Percentiles rank a stretch among this genome's conserved stretches.
These are phyloP conservation scores for Vanilla planifolia DNA, from an alignment of 106 monocot genomes.

Conservation along the genomic window DNA sequence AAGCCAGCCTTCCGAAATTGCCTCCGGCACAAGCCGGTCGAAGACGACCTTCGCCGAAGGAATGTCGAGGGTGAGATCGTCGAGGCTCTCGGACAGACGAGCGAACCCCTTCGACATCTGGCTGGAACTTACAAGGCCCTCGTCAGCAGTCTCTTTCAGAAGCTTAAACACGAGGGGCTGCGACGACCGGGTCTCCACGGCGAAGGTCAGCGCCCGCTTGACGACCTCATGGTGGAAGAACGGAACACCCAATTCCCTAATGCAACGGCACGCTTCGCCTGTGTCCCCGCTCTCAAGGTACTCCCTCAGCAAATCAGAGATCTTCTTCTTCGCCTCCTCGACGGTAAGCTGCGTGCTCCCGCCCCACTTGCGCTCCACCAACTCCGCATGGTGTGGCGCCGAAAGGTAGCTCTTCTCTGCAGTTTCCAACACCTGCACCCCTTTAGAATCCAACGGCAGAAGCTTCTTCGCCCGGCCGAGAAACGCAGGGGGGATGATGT, in stretches of 20 bases:
- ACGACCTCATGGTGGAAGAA: constrained; percentile 99
- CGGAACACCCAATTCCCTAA: constrained; percentile 74
- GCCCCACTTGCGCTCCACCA: constrained; percentile 87
- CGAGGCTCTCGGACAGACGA: constrained; percentile 63
- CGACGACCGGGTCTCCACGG: constrained; percentile 63
- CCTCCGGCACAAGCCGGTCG: constrained; percentile 37
- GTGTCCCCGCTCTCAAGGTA: constrained; percentile 68
- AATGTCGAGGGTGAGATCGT: constrained; percentile 84
- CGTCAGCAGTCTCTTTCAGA: constrained; percentile 72
- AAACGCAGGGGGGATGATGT: constrained; percentile 85
- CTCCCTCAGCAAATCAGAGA: constrained; percentile 65
- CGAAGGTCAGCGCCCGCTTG: constrained; percentile 70
- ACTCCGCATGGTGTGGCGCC: constrained; percentile 91
- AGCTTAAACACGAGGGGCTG: constrained; percentile 54
- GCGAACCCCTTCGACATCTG: constrained; percentile 85
- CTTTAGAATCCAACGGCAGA: constrained; percentile 54
- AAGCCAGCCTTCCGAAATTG: constrained; percentile 72
- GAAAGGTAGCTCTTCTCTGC: constrained; percentile 97
- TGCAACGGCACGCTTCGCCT: constrained; percentile 79
- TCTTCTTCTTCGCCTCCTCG: constrained; percentile 86
- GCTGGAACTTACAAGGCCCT: constrained; percentile 78
- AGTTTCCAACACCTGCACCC: constrained; percentile 56
- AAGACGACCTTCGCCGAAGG: constrained; percentile 66
- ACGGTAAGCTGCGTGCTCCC: constrained; percentile 86
- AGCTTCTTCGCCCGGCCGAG: constrained; percentile 40